These are phyloP conservation scores for Platanus orientalis DNA, from an alignment of 164 flowering plant species.

Conservation along the genomic window DNA sequence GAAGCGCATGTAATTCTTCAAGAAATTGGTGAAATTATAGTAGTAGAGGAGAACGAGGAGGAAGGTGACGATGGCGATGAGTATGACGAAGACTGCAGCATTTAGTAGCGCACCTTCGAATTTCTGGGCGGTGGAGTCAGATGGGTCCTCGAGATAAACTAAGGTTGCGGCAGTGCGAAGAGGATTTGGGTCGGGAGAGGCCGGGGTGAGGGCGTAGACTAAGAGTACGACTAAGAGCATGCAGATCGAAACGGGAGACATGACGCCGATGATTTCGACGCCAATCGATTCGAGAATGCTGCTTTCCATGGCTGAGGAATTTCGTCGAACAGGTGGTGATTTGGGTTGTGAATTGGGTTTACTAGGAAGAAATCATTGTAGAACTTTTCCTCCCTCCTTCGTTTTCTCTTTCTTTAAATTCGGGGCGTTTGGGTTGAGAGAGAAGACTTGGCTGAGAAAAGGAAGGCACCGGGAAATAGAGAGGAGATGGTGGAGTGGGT, in stretches of 20 bases:
- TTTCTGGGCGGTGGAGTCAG: constrained; percentile 63
- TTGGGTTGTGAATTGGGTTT: neutral
- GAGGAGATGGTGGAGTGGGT: too few species aligned
- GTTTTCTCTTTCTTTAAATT: too few species aligned
- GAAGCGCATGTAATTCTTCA: constrained; percentile 80
- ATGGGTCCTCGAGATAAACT: constrained; percentile 69
- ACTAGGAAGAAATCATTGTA: too few species aligned
- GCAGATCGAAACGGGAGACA: constrained; percentile 87
- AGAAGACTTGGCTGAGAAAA: too few species aligned
- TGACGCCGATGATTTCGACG: constrained; percentile 62
- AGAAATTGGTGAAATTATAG: constrained; percentile 70
- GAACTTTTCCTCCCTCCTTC: too few species aligned
- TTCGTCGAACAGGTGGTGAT: neutral
- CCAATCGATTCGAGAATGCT: constrained; percentile 70
- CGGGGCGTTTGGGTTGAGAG: too few species aligned
- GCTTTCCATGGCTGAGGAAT: constrained; percentile 36
- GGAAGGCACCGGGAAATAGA: too few species aligned
- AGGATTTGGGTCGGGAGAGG: constrained; percentile 24
- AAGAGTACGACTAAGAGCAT: constrained; percentile 84
- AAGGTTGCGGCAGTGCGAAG: constrained; percentile 84
- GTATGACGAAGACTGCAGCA: constrained; percentile 63
- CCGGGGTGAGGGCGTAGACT: constrained; percentile 51
- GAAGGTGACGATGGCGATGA: constrained; percentile 72
- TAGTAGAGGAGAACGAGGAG: constrained; percentile 73
- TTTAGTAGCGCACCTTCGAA: constrained; percentile 76